Percentiles rank a stretch among this genome's conserved stretches.
Evolutionary conservation across 202 grass and related monocot genomes (phyloP).

Genomic region (Hordeum pubiflorum): DNA sequence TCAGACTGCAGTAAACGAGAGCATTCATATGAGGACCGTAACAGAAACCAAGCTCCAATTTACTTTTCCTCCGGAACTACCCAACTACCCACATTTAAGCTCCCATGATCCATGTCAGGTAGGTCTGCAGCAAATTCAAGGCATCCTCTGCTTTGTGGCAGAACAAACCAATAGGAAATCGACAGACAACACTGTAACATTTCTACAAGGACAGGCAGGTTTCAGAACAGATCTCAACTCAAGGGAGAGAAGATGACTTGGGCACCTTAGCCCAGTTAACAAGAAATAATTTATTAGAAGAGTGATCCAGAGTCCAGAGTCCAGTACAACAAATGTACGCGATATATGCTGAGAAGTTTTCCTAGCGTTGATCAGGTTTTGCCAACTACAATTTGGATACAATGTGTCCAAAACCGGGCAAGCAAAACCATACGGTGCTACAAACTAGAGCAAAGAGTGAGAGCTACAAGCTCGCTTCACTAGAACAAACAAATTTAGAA

Average conservation of each 20-base stretch:
- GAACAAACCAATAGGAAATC: constrained; percentile 28
- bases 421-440: neutral
- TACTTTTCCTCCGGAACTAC: neutral
- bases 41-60: neutral
- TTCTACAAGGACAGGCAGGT: neutral
- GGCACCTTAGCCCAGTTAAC: neutral
- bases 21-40: constrained; percentile 18
- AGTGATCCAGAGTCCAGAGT: neutral
- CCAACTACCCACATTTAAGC: constrained; percentile 32
- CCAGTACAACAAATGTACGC: neutral
- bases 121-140: constrained; percentile 22
- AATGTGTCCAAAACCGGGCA: neutral
- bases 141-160: constrained; percentile 1
- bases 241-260: neutral
- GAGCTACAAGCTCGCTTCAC: neutral
- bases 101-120: neutral
- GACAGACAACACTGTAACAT: neutral
- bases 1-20: neutral
- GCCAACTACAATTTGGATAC: neutral
- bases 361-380: neutral
- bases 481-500: neutral
- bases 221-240: neutral
- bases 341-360: neutral
- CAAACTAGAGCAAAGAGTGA: neutral
- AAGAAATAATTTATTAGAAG: neutral